A percentile compares a stretch with the other conserved stretches of the same genome.
Conservation (phyloP, 1,139 yeast species). For the Suhomyces bokatorum region DNA sequence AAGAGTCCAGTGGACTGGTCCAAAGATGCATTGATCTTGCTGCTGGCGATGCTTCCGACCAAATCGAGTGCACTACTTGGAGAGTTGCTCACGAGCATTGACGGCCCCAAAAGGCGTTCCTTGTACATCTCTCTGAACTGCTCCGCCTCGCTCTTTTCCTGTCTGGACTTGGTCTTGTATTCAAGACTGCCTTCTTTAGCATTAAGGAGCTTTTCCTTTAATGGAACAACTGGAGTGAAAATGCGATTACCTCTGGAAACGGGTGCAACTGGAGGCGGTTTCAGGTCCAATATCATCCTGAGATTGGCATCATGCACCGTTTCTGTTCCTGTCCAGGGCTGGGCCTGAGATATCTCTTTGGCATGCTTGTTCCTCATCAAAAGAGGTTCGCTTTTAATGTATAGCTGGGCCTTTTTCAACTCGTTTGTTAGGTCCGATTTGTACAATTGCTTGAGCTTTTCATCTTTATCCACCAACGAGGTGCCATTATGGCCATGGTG, state of each 20-base stretch:
- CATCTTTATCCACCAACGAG: constrained; percentile 8
- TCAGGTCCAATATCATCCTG: constrained; percentile 63
- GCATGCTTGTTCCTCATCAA: constrained; percentile 49
- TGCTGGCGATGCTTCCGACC: constrained; percentile 69
- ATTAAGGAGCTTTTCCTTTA: constrained; percentile 43
- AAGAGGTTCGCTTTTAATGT: constrained; percentile 25
- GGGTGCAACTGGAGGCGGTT: constrained; percentile 28
- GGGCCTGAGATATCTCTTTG: constrained; percentile 49
- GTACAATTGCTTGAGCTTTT: constrained; percentile 14
- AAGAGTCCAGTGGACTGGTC: constrained; percentile 64
- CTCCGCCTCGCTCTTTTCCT: constrained; percentile 39
- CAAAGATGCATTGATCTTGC: constrained; percentile 71
- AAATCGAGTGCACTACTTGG: constrained; percentile 43
- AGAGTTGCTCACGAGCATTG: constrained; percentile 43
- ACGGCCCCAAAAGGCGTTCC: constrained; percentile 64
- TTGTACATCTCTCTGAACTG: constrained; percentile 62
- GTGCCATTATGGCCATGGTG: not conserved
- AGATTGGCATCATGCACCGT: constrained; percentile 48
- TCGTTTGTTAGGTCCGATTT: not conserved
- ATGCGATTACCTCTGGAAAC: constrained; percentile 16
- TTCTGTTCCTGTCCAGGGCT: constrained; percentile 76
- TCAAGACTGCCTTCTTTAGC: constrained; percentile 72
- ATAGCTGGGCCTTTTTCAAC: constrained; percentile 14
- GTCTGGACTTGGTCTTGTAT: constrained; percentile 50
- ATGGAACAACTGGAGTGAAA: constrained; percentile 27